Percentiles rank a stretch among this genome's conserved stretches.
phyloP scores from a whole-genome alignment of 2,329 filamentous ascomycete species.

The Ilyonectria robusta region DNA sequence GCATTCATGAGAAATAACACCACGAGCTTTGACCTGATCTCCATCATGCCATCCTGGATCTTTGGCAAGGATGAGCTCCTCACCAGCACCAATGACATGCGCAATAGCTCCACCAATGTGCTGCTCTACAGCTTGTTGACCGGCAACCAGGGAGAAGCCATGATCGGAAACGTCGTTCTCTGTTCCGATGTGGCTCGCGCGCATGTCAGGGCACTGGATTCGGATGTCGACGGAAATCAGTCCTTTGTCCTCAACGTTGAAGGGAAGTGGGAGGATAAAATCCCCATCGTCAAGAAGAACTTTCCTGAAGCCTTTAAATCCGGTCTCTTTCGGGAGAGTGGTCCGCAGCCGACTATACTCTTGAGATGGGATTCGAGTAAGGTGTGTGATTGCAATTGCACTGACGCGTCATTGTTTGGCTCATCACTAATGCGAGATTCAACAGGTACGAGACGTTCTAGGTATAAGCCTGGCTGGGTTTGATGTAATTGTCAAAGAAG shows the following conservation, averaged over 20 bases:
- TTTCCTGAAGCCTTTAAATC: slow-evolving; percentile 16
- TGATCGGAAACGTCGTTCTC: slow-evolving; percentile 8
- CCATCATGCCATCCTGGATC: slow-evolving; percentile 21
- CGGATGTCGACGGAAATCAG: slow-evolving; percentile 11
- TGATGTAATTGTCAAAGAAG: slow-evolving; percentile 15
- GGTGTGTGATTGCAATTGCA: not conserved
- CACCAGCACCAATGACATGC: not conserved
- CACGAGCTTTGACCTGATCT: slow-evolving; percentile 17
- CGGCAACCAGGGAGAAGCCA: not conserved
- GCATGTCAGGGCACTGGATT: slow-evolving; percentile 10
- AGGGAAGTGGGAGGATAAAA: slow-evolving; percentile 12
- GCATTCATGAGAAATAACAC: not conserved
- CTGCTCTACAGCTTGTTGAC: slow-evolving; percentile 5
- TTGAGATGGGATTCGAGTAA: slow-evolving; percentile 16
- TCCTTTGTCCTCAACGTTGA: slow-evolving; percentile 12
- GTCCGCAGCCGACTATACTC: not conserved
- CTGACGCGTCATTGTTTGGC: not conserved
- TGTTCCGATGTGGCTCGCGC: slow-evolving; percentile 17
- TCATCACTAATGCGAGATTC: not conserved
- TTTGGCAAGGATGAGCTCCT: slow-evolving; percentile 18
- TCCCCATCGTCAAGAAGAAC: slow-evolving; percentile 18
- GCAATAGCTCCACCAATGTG: slow-evolving; percentile 1
- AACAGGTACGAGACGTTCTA: slow-evolving; percentile 8
- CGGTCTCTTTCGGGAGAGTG: slow-evolving; percentile 8
- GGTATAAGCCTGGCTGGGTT: slow-evolving; percentile 7